Evolutionary conservation across 345 rosid genomes (phyloP), one percentile per base, ranked within the genome.

Genomic region (Eucalyptus marginata): DNA sequence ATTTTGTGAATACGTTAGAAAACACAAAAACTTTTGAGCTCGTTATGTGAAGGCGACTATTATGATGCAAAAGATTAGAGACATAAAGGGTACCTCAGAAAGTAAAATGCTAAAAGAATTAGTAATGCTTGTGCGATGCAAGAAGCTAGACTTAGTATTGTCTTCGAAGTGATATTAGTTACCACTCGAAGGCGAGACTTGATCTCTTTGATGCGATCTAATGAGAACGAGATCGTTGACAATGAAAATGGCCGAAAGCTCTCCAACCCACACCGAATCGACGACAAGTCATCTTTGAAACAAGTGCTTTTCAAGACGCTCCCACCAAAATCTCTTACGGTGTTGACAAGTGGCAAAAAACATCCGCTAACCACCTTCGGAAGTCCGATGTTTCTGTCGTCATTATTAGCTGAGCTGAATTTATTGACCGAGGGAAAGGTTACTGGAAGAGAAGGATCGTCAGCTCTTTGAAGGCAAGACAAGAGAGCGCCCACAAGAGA

Each of bases 181-280:
- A 84, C 86, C 86, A 84, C 86, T 46, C 52, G 56, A 84, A 84
- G 86, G 52, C 89, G 40, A 5, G 44, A 68, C 54, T 88, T 56
- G 50, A 94, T 92, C 58, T 91, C 88, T 85, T 90, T 93, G 91
- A 94, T 68, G n/a, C n/a, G 31, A 59, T 59, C 66, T 27, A 59
- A 59, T 12, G n/a, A 59, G 66, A 59, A 59, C 31, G n/a, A 25
- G 66, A 59, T 25, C n/a, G 66, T 1, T 27, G 66, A 59, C 66
- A 59, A 12, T 1, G n/a, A 59, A 25, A 25, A 59, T 59, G 66
- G 31, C 66, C 15, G 31, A 12, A 59, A 59, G 66, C n/a, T 27
- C 14, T 91, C 93, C 1, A 91, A 91, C 17, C 92, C 94, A 8
- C 93, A 91, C 62, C 94, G 89, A 13, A 94, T 92, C 5, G 91